Percentiles rank a stretch among this genome's conserved stretches.
These are phyloP conservation scores for Aspergillus sclerotioniger DNA, from an alignment of 495 filamentous ascomycete species.

Conservation along the genomic window DNA sequence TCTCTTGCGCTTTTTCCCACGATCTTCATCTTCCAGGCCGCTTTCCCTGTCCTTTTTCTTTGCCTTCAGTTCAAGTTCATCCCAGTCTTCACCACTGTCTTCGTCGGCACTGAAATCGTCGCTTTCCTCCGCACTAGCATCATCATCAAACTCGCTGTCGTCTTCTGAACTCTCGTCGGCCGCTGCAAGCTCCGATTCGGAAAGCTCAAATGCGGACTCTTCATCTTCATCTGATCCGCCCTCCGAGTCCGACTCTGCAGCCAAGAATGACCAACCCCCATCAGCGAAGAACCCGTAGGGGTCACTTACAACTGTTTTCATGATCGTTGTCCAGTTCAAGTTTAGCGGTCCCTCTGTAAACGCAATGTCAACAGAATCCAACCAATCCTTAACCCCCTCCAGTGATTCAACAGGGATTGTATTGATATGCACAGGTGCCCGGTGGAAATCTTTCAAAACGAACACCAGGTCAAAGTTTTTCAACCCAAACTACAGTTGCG, in stretches of 20 bases:
- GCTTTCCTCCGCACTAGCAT: constrained; percentile 75
- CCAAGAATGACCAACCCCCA: constrained; percentile 93
- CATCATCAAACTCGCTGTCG: constrained; percentile 88
- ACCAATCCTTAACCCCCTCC: constrained; percentile 96
- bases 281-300: constrained; percentile 93
- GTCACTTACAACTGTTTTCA: constrained; percentile 96
- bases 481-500: constrained; percentile 68
- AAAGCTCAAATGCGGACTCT: constrained; percentile 88
- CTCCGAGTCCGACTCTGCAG: constrained; percentile 83
- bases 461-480: constrained; percentile 99
- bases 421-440: constrained; percentile 88
- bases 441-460: constrained; percentile 93
- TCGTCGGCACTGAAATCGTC: constrained; percentile 75
- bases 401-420: constrained; percentile 95
- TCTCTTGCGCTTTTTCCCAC: constrained; percentile 56
- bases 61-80: constrained; percentile 86
- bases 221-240: constrained; percentile 76
- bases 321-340: constrained; percentile 97
- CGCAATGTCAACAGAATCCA: constrained; percentile 90
- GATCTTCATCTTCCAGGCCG: constrained; percentile 68
- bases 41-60: constrained; percentile 81
- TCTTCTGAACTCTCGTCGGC: constrained; percentile 80
- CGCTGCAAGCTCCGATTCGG: constrained; percentile 75
- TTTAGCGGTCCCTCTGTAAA: constrained; percentile 95
- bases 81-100: constrained; percentile 87